Base-by-base conservation (phyloP, 768 basidiomycete genomes). In the Collybiopsis confluens region DNA sequence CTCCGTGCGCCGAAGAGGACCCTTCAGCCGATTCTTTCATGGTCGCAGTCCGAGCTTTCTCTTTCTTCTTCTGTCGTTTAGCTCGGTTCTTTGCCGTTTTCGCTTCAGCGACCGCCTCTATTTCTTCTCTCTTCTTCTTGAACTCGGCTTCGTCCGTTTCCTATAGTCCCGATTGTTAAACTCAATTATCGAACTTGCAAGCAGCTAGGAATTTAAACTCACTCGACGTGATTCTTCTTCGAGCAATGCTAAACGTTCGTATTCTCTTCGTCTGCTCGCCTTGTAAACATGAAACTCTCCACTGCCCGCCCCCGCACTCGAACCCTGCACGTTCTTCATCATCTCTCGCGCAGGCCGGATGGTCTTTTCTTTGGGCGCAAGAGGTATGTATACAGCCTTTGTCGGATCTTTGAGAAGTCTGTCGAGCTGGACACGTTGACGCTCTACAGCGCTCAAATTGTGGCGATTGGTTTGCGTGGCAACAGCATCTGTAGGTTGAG, bases 301-400 rank as follows among this genome's bases (percentile, higher is more conserved):
- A 54, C 90, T 92, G 47, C 97, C 97, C 16, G 97, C 97, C 42
- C 96, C 97, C 6, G 97, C 94, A 68, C 91, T 92, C 15, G 92
- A 95, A 0, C 97, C 97, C 69, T 98, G 95, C 6, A 99, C 96
- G 62, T 98, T 98, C 79, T 97, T 98, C 91, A 99, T 98, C 91
- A 93, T 93, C 67, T 93, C 97, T 45, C 91, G 78, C 8, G 95
- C 77, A 1, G 94, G 76, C 18, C 93, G 76, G 27, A 98, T 75
- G 0, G 76, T 77, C 73, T 91, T 94, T 58, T 90, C 88, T 67
- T 90, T 89, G 4, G 88, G 87, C 1, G 89, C 76, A n/a, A 79
- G 62, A 1, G 95, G 92, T 9, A 98, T 72, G 64, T 81, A 81
- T 1, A 86, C 90, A 1, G 86, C 83, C 65, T 93, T 95, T 6